Percentiles rank a stretch among this genome's conserved stretches.
phyloP scores from a whole-genome alignment of 306 rosid species.

The Sindora glabra region DNA sequence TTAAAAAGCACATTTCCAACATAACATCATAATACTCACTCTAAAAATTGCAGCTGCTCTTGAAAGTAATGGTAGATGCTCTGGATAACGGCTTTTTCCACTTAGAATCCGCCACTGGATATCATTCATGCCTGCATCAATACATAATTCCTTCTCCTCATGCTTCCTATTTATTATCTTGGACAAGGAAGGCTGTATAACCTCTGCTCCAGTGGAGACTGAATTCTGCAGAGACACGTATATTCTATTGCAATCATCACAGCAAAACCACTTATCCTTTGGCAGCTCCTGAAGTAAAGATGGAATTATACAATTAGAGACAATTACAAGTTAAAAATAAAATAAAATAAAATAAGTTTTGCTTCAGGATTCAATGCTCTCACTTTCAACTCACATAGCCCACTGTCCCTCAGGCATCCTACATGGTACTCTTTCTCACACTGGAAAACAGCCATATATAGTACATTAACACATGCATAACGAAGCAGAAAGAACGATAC shows the following conservation, averaged over 20 bases:
- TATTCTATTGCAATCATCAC: constrained; percentile 76
- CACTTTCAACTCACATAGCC: constrained; percentile 81
- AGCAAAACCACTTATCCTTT: constrained; percentile 97
- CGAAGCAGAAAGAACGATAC: not conserved
- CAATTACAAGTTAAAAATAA: constrained; percentile 1
- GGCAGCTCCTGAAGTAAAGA: constrained; percentile 73
- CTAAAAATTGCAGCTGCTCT: constrained; percentile 91
- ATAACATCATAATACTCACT: constrained; percentile 39
- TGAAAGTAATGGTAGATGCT: constrained; percentile 87
- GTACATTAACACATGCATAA: not conserved
- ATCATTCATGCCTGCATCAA: constrained; percentile 42
- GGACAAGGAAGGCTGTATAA: constrained; percentile 50
- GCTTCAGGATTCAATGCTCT: constrained; percentile 27
- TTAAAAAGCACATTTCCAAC: not conserved
- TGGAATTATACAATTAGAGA: constrained; percentile 10
- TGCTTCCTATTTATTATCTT: constrained; percentile 58
- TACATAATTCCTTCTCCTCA: constrained; percentile 53
- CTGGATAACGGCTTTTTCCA: constrained; percentile 87
- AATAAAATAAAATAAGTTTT: constrained; percentile 8
- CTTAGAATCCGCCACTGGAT: constrained; percentile 89
- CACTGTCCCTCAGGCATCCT: constrained; percentile 79
- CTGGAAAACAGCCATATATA: constrained; percentile 38
- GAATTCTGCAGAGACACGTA: constrained; percentile 57
- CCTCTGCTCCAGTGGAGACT: constrained; percentile 61
- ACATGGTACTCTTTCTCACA: constrained; percentile 99